Evolutionary conservation across 1,284 basidiomycete species (phyloP).

Genomic region (Heterobasidion parviporum): DNA sequence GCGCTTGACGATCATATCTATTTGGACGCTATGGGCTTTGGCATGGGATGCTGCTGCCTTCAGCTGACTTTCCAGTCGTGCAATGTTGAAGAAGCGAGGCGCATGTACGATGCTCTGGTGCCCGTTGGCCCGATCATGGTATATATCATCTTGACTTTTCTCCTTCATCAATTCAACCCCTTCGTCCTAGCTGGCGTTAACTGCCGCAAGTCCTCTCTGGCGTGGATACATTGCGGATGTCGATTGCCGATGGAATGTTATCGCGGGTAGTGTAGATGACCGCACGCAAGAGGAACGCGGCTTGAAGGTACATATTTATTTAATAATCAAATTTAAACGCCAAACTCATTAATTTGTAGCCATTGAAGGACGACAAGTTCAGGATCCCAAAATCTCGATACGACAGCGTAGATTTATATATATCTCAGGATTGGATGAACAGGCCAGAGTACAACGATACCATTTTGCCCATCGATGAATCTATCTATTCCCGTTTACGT

Average conservation of each 20-base stretch:
- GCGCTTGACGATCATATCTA: slow-evolving; percentile 91
- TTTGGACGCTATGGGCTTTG: slow-evolving; percentile 99
- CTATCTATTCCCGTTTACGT: slow-evolving; percentile 64
- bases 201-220: slow-evolving; percentile 91
- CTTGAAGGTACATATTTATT: slow-evolving; percentile 45
- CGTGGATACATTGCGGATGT: slow-evolving; percentile 94
- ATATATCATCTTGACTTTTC: slow-evolving; percentile 15
- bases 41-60: slow-evolving; percentile 98
- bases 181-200: slow-evolving; percentile 72
- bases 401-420: slow-evolving; percentile 92
- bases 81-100: slow-evolving; percentile 85
- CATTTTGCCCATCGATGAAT: slow-evolving; percentile 71
- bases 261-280: slow-evolving; percentile 95
- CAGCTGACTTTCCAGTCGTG: slow-evolving; percentile 98
- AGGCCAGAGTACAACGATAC: slow-evolving; percentile 93
- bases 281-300: slow-evolving; percentile 93
- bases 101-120: slow-evolving; percentile 91
- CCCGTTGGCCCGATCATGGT: slow-evolving; percentile 95
- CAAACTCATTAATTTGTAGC: slow-evolving; percentile 34
- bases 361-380: slow-evolving; percentile 66
- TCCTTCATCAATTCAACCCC: background rate
- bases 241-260: slow-evolving; percentile 98
- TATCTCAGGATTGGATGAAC: slow-evolving; percentile 83
- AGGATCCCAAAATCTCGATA: slow-evolving; percentile 94
- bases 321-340: background rate